Evolutionary conservation across 129 eudicot genomes (phyloP), one percentile per base, ranked within the genome.

Genomic region (Glebionis coronaria): DNA sequence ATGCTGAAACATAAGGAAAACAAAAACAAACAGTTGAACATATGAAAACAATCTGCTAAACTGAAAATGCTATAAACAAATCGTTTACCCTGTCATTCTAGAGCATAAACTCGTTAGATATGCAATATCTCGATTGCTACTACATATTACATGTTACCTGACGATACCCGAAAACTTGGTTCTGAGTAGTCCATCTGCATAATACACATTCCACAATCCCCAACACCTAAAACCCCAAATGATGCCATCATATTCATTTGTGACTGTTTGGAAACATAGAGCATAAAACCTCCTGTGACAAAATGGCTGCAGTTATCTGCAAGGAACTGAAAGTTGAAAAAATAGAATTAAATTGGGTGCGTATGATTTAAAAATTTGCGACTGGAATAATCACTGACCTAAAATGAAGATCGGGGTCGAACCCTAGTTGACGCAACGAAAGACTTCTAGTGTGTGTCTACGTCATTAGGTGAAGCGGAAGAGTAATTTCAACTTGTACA

Each of bases 381-480:
- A 67, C 71, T 18, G 55, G 35, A 55, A 28, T 23, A 23, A 25
- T 53, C 16, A 68, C 68, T 74, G 28, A 73, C 83, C 83, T 79
- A 44, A 29, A 57, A 44, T 53, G 76, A 44, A 40, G 63, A 28
- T 44, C 23, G 56, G 35, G 67, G 14, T 44, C 53, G 61, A 65
- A 49, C 64, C 23, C 42, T 52, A 71, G 73, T 29, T 52, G 57
- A 57, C 14, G 18, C 54, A 49, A 13, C 13, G 54, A 15, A 13
- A 13, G 54, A 35, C 40, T 35, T 35, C 2, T 35, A 5, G 40
- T 19, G 60, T 18, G 31, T 54, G 15, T 61, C 58, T 38, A 73
- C 19, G 35, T 23, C 52, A 45, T 56, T 82, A 82, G 74, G 62
- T 54, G 79, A 75, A 42, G 70, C 28, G 51, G 73, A 53, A 69